Base-by-base conservation (phyloP, 208 protist genomes). In the Wallacemonas sp. region DNA sequence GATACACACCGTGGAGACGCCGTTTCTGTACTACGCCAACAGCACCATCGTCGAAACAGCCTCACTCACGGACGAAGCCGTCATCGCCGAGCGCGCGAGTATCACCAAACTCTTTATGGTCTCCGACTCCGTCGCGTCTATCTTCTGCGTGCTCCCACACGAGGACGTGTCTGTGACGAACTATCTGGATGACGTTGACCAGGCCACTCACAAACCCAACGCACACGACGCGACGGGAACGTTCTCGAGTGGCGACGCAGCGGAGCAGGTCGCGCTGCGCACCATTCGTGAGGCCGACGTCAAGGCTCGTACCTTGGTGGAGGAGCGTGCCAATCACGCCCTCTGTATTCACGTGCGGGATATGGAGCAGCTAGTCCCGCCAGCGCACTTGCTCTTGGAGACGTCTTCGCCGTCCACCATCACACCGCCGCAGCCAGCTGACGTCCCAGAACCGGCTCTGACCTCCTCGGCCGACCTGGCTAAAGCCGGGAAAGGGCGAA, bases 21-120 rank as follows among this genome's bases (percentile, higher is more conserved):
- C 72, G 46, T 61, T 72, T 22, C 34, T 80, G 36, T 80, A 80
- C 70, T 79, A 70, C 62, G 62, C 70, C n/a, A 54, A 69, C 41
- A 63, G 45, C 47, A 42, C 45, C 54, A 27, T 73, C 1, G 66
- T 54, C 42, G 42, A 66, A 6, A 44, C 38, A 39, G 6, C 42
- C 17, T 39, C 65, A 17, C 68, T 70, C 14, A 81, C 68, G 17
- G 74, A 90, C n/a, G 70, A 80, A 53, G 80, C 80, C 46, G 65
- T 84, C 19, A 59, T 89, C 9, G 76, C 75, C 11, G 84, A 95
- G 67, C 81, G 89, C 14, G 75, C 77, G 49, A 91, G 79, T 62
- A 75, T 93, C n/a, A 90, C 82, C 8, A 93, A 93, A 68, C 77
- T 95, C 9, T 91, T 92, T 46, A 86, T 95, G 72, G 70, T 91